Conservation (phyloP, 768 basidiomycete genomes). For the Leccinum longicurvipes region DNA sequence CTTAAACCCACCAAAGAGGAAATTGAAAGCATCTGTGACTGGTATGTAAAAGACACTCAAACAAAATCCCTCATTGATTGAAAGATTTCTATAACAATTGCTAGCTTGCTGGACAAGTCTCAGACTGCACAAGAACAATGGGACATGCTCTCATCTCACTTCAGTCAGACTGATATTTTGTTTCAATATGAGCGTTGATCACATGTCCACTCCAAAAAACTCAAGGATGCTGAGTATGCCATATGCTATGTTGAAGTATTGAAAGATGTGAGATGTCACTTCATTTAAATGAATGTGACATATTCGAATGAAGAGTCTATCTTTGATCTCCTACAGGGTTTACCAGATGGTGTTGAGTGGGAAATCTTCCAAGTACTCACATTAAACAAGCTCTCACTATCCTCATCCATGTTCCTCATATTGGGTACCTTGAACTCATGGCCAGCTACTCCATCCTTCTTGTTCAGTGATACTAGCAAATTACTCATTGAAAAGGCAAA, state of each 20-base stretch:
- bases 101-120: accelerated
- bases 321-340: not conserved
- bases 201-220: not conserved
- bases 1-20: not conserved
- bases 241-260: not conserved
- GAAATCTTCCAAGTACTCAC: not conserved
- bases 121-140: not conserved
- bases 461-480: not conserved
- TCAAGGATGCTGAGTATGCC: not conserved
- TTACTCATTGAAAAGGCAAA: not conserved
- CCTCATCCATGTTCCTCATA: not conserved
- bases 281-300: not conserved
- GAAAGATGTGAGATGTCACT: not conserved
- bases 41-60: not conserved
- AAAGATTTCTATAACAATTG: not conserved
- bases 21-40: not conserved
- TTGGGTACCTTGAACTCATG: no score
- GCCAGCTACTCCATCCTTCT: not conserved
- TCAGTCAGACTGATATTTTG: accelerated
- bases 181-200: not conserved
- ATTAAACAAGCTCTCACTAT: not conserved
- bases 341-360: not conserved
- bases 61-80: not conserved
- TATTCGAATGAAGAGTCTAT: not conserved
- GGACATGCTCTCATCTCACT: accelerated